A percentile compares a stretch with the other conserved stretches of the same genome.
Conservation (phyloP, 148 eudicot species). For the Talinum fruticosum region DNA sequence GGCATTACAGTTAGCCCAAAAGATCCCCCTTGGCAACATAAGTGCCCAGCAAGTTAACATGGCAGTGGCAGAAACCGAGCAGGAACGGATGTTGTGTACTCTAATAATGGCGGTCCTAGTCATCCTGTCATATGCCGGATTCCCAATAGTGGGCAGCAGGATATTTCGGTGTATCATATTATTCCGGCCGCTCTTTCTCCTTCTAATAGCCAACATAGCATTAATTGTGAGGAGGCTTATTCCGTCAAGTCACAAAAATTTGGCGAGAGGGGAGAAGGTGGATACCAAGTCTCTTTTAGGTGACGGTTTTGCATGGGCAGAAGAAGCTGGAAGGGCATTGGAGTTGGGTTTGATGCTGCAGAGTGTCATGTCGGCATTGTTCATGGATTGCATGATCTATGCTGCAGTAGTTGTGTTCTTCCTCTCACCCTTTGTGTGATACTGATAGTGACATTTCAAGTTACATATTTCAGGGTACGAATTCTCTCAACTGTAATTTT, state of each 20-base stretch:
- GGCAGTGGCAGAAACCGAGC: constrained; percentile 57
- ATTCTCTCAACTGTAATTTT: constrained; percentile 2
- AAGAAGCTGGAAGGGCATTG: constrained; percentile 56
- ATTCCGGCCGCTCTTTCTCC: constrained; percentile 65
- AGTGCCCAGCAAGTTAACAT: constrained; percentile 44
- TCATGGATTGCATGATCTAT: constrained; percentile 69
- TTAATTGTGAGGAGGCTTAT: constrained; percentile 45
- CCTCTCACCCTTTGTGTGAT: constrained; percentile 41
- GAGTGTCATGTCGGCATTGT: constrained; percentile 49
- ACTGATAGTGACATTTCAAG: constrained; percentile 22
- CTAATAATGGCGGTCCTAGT: constrained; percentile 56
- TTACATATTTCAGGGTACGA: not conserved
- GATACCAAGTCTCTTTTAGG: constrained; percentile 22
- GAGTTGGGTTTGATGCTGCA: constrained; percentile 64
- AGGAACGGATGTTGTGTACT: constrained; percentile 47
- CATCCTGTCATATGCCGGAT: constrained; percentile 50
- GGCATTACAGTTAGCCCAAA: constrained; percentile 24
- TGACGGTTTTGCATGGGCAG: constrained; percentile 46
- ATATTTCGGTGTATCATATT: constrained; percentile 39
- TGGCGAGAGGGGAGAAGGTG: constrained; percentile 25
- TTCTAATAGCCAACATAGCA: constrained; percentile 57
- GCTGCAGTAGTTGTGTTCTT: constrained; percentile 54
- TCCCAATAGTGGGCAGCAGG: constrained; percentile 56
- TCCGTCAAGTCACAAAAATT: constrained; percentile 31
- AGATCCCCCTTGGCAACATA: constrained; percentile 23